A percentile compares a stretch with the other conserved stretches of the same genome.
Evolutionary conservation across 257 asterid genomes (phyloP).

Genomic region (Nicotiana benthamiana): DNA sequence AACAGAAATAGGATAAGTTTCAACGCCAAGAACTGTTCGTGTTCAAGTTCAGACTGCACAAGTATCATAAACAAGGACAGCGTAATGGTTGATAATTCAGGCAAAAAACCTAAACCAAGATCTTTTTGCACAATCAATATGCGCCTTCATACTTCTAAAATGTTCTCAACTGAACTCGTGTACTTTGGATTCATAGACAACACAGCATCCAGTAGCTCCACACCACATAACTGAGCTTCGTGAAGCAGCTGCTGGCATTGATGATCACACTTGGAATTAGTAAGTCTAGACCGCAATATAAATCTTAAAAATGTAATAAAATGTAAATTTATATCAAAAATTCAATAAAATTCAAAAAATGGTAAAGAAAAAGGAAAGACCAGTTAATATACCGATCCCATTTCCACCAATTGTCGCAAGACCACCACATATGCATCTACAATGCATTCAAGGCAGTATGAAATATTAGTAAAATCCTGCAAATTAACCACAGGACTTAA

Average conservation of each 20-base stretch:
- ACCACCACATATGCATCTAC: conserved; percentile 70
- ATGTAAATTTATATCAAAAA: neutral
- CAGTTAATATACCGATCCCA: conserved; percentile 44
- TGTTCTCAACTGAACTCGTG: conserved; percentile 57
- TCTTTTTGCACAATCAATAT: conserved; percentile 72
- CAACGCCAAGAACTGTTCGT: conserved; percentile 64
- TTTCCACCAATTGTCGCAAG: conserved; percentile 57
- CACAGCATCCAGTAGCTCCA: conserved; percentile 53
- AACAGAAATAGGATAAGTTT: conserved; percentile 52
- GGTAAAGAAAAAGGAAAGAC: neutral
- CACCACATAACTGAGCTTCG: conserved; percentile 71
- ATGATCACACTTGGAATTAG: conserved; percentile 20
- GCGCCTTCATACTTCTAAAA: conserved; percentile 51
- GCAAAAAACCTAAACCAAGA: conserved; percentile 56
- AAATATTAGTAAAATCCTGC: conserved; percentile 54
- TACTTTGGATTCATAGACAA: conserved; percentile 39
- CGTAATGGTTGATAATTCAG: conserved; percentile 44
- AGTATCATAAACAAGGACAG: conserved; percentile 55
- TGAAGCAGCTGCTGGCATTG: conserved; percentile 42
- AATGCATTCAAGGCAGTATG: conserved; percentile 44
- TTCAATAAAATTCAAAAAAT: neutral
- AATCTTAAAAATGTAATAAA: neutral
- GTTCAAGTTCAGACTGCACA: conserved; percentile 77
- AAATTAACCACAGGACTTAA: neutral
- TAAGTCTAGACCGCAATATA: conserved; percentile 2